A percentile compares a stretch with the other conserved stretches of the same genome.
Evolutionary conservation across 345 rosid species (phyloP).

Genomic region (Sisymbrium irio): DNA sequence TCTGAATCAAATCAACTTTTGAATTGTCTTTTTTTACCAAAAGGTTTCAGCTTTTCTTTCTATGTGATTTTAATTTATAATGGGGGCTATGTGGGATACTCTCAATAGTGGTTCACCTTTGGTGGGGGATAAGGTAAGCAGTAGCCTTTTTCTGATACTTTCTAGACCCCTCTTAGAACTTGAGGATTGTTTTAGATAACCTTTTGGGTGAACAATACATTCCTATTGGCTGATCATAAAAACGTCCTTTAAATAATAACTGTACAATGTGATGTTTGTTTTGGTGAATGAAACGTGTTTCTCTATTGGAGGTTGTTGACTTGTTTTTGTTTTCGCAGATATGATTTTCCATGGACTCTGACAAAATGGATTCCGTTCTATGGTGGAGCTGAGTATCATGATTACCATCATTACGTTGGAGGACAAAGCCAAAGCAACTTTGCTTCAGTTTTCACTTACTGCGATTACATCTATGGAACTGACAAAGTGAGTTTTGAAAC

Average conservation of each 20-base stretch:
- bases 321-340: conserved; percentile 38
- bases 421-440: conserved; percentile 90
- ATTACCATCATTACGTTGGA: conserved; percentile 89
- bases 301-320: neutral
- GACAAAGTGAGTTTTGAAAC: conserved; percentile 56
- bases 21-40: conserved; percentile 9
- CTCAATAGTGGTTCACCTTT: conserved; percentile 11
- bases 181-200: conserved; percentile 8
- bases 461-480: conserved; percentile 82
- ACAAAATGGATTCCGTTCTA: conserved; percentile 78
- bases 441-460: conserved; percentile 84
- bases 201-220: neutral
- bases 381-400: conserved; percentile 90
- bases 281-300: too few species aligned
- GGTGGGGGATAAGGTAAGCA: conserved; percentile 9
- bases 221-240: neutral
- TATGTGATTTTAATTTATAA: neutral
- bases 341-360: conserved; percentile 71
- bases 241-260: neutral
- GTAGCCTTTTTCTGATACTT: conserved; percentile 14
- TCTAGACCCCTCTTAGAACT: conserved; percentile 2
- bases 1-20: conserved; percentile 6
- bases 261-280: too few species aligned
- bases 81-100: neutral
- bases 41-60: neutral